Percentiles rank a stretch among this genome's conserved stretches.
Evolutionary conservation across 2,329 filamentous ascomycete genomes (phyloP).

Genomic region (Exophiala sp.): DNA sequence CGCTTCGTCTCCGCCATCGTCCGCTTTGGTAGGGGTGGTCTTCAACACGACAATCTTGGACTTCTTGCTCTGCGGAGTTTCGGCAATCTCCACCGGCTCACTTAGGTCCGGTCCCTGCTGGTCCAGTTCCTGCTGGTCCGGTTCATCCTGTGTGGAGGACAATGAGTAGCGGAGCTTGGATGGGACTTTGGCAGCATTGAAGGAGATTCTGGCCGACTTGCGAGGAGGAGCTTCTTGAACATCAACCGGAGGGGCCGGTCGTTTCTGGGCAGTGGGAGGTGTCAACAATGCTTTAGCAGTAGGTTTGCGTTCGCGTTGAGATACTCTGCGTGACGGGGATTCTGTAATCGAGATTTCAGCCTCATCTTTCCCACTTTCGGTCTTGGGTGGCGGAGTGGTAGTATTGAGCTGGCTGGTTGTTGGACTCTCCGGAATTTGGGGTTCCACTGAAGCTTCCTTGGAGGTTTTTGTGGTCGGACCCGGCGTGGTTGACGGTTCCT

Average conservation of each 20-base stretch:
- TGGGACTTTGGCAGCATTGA: slow-evolving; percentile 14
- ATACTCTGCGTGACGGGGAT: slow-evolving; percentile 15
- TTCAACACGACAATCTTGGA: neutral
- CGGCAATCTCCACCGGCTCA: neutral
- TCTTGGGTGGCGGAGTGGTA: neutral
- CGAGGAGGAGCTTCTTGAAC: slow-evolving; percentile 9
- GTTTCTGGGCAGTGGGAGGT: slow-evolving; percentile 13
- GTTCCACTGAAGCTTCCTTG: neutral
- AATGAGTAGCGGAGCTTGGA: slow-evolving; percentile 21
- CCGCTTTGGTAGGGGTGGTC: neutral
- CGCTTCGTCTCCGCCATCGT: slow-evolving; percentile 1
- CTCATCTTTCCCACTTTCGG: slow-evolving; percentile 1
- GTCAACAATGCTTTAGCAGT: slow-evolving; percentile 19
- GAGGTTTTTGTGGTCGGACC: neutral
- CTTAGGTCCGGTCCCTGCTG: slow-evolving; percentile 1
- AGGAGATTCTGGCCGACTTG: slow-evolving; percentile 17
- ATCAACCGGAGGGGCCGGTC: slow-evolving; percentile 8
- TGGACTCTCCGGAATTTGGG: slow-evolving; percentile 4
- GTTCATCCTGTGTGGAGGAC: slow-evolving; percentile 5
- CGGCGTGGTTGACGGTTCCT: slow-evolving; percentile 4
- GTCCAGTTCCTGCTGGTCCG: too few relatives aligned
- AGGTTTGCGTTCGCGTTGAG: slow-evolving; percentile 20
- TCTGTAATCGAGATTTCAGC: neutral
- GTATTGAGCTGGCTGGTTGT: neutral
- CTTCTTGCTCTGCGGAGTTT: neutral